These are phyloP conservation scores for Beauveria rudraprayagi DNA, from an alignment of 2,329 filamentous ascomycete genomes.

Conservation along the genomic window DNA sequence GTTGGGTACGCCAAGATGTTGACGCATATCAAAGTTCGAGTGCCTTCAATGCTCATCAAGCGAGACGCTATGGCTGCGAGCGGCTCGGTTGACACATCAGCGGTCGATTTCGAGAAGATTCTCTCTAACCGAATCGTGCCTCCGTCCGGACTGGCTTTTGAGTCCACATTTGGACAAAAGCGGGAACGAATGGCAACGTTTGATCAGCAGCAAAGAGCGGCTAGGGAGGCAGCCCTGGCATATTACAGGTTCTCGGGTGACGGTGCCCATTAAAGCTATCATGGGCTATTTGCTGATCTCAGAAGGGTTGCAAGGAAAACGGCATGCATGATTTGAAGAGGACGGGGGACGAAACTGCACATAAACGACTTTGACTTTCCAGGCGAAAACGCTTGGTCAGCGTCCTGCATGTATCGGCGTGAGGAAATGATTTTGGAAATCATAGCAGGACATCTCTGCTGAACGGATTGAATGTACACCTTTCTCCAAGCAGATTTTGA, in stretches of 20 bases:
- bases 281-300: background rate
- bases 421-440: background rate
- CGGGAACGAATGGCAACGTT: background rate
- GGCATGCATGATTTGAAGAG: no score
- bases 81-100: conserved; percentile 8
- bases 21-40: conserved; percentile 45
- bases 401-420: background rate
- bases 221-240: background rate
- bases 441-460: background rate
- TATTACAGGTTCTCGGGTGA: conserved; percentile 16
- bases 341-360: background rate
- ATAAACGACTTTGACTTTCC: background rate
- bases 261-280: background rate
- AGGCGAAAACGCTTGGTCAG: background rate
- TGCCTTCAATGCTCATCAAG: conserved; percentile 55
- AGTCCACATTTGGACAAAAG: background rate
- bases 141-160: background rate
- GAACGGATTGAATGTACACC: background rate
- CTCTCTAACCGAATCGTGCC: conserved; percentile 26
- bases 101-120: conserved; percentile 34
- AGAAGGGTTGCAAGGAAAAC: background rate
- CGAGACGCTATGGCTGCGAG: conserved; percentile 41
- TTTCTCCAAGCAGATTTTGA: background rate
- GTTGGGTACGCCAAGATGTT: conserved; percentile 51
- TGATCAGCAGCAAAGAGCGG: background rate